A percentile compares a stretch with the other conserved stretches of the same genome.
Evolutionary conservation across 805 yeast species (phyloP).

Genomic region (Isabelozyma rhagii): DNA sequence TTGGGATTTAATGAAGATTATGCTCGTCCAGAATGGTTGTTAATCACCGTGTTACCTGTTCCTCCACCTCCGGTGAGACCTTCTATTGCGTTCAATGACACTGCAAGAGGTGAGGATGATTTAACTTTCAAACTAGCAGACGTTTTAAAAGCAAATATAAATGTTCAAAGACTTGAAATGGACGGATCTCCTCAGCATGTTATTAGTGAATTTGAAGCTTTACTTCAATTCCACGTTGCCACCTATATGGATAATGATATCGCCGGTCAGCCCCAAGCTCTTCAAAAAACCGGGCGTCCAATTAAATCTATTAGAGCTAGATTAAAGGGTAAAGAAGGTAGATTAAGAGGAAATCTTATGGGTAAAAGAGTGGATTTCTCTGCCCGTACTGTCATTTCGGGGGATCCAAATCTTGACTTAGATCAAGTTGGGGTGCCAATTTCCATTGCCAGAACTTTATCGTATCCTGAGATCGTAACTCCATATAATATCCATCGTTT

Average conservation of each 20-base stretch:
- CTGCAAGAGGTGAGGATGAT: conserved; percentile 99
- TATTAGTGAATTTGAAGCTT: conserved; percentile 91
- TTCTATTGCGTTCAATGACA: conserved; percentile 94
- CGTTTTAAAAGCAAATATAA: conserved; percentile 92
- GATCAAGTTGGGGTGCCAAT: conserved; percentile 99
- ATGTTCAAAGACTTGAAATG: conserved; percentile 95
- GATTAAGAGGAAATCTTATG: conserved; percentile 97
- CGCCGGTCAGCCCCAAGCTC: conserved; percentile 99
- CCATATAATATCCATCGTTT: conserved; percentile 94
- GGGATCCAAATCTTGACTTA: conserved; percentile 95
- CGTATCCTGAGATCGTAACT: conserved; percentile 97
- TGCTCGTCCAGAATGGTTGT: conserved; percentile 98
- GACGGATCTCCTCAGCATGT: conserved; percentile 99
- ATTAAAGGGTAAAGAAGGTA: conserved; percentile 98
- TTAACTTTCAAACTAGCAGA: conserved; percentile 96
- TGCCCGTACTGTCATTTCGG: conserved; percentile 98
- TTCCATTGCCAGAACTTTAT: conserved; percentile 90
- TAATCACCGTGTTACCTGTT: conserved; percentile 95
- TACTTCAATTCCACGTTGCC: conserved; percentile 96
- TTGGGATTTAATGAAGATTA: conserved; percentile 93
- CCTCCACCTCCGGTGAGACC: conserved; percentile 99
- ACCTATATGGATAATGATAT: conserved; percentile 99
- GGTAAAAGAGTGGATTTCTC: conserved; percentile 99
- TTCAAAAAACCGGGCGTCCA: conserved; percentile 98
- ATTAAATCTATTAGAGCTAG: conserved; percentile 99